Evolutionary conservation across 371 early-diverging fungal species (phyloP), one percentile per base, ranked within the genome.

Genomic region (Saksenaea vasiformis): DNA sequence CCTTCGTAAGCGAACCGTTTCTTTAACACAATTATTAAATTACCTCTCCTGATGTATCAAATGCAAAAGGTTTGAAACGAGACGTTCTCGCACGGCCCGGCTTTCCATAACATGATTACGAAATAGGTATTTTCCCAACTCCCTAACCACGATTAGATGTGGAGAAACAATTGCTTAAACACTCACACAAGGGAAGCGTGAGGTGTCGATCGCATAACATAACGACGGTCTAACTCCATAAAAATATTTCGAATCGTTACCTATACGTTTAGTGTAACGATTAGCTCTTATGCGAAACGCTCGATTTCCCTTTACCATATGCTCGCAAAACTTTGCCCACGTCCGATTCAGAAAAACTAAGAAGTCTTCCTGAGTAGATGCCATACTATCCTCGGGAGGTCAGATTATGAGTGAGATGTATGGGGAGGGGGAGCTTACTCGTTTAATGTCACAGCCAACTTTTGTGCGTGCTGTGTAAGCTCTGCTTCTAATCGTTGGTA

Each of bases 181-280:
- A 47, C 66, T 58, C 78, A 80, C 88, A 94, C 91, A 28, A 97
- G 71, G 3, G 92, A 90, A 39, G 83, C 66, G 26, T 87, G 71
- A 9, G 85, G 80, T 14, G 90, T 73, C 0, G 87, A 85, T 37
- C 92, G 90, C 24, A 95, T 76, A 5, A 93, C 89, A 71, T 92
- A 95, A 3, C 93, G 90, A 51, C 97, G 89, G 76, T 97, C 97
- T 39, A 97, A 78, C 65, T 95, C 95, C 67, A 95, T 84, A 70
- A 96, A 95, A 13, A 97, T 85, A 67, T 88, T 91, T 27, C 92
- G 79, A 36, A 95, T 90, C 73, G 90, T 84, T 15, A 79, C 77
- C 85, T 85, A 65, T n/a, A 59, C 13, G 22, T 22, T 26, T 9
- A 56, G 31, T 47, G 19, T 31, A 27, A 56, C 26, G 57, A 37